Percentiles rank a stretch among this genome's conserved stretches.
Evolutionary conservation across 441 rosid genomes (phyloP).

Genomic region (Biscutella laevigata): DNA sequence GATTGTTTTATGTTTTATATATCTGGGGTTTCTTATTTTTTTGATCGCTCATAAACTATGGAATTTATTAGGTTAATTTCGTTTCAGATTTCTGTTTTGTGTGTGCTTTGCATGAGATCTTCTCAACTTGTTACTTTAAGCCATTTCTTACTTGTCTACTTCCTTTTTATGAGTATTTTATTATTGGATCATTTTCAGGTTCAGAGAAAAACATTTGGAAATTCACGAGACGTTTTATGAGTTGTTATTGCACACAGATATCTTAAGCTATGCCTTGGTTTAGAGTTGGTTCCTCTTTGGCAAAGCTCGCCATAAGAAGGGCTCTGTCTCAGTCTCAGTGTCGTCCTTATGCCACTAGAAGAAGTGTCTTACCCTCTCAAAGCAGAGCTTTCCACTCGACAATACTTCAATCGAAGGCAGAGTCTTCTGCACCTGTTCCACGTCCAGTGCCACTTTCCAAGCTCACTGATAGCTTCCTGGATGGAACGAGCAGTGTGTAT

Average conservation of each 20-base stretch:
- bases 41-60: background rate
- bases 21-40: background rate
- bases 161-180: background rate
- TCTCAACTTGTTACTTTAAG: background rate
- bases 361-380: constrained; percentile 37
- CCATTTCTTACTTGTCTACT: background rate
- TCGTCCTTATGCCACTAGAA: constrained; percentile 42
- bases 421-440: constrained; percentile 59
- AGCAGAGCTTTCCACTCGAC: constrained; percentile 51
- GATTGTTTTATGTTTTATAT: background rate
- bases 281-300: constrained; percentile 54
- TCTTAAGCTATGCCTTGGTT: constrained; percentile 56
- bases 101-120: constrained; percentile 9
- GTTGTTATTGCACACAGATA: background rate
- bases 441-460: constrained; percentile 81
- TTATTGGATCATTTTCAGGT: constrained; percentile 13
- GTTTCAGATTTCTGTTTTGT: background rate
- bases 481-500: constrained; percentile 88
- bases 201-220: background rate
- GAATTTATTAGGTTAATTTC: background rate
- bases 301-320: constrained; percentile 62
- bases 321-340: constrained; percentile 39
- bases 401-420: constrained; percentile 47
- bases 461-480: constrained; percentile 82
- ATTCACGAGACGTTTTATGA: background rate